phyloP scores from a whole-genome alignment of 129 eudicot genomes.

The Artemisia argyi region DNA sequence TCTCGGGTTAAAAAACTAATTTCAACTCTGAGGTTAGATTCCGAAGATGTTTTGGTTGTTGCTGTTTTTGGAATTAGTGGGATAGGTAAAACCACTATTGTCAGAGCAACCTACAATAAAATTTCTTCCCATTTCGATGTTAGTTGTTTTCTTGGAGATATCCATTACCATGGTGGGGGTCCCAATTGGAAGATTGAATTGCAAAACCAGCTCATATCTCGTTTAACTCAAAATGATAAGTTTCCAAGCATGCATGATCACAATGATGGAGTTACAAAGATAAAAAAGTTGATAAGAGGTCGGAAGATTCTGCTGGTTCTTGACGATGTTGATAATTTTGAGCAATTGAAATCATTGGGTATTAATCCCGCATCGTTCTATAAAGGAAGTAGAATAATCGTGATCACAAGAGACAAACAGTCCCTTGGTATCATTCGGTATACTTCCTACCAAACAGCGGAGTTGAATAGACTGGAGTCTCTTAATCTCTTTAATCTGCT shows the following conservation, averaged over 20 bases:
- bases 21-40: slow-evolving; percentile 1
- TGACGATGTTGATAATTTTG: slow-evolving; percentile 25
- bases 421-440: background rate
- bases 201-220: slow-evolving; percentile 20
- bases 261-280: slow-evolving; percentile 2
- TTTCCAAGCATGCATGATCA: too few species aligned
- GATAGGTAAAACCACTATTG: slow-evolving; percentile 29
- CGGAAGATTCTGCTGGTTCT: slow-evolving; percentile 26
- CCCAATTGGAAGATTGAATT: slow-evolving; percentile 16
- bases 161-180: background rate
- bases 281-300: slow-evolving; percentile 5
- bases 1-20: slow-evolving; percentile 22
- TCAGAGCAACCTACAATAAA: slow-evolving; percentile 13
- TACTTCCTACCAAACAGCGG: background rate
- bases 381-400: slow-evolving; percentile 33
- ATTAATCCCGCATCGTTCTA: slow-evolving; percentile 8
- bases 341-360: slow-evolving; percentile 24
- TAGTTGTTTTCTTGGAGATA: slow-evolving; percentile 25
- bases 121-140: slow-evolving; percentile 8
- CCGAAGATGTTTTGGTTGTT: slow-evolving; percentile 25
- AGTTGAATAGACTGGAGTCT: slow-evolving; percentile 25
- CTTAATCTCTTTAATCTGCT: slow-evolving; percentile 24
- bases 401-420: slow-evolving; percentile 26
- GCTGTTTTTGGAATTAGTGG: slow-evolving; percentile 28
- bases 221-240: background rate